These are phyloP conservation scores for Penicillium sp. DNA, from an alignment of 2,329 filamentous ascomycete species.

Conservation along the genomic window DNA sequence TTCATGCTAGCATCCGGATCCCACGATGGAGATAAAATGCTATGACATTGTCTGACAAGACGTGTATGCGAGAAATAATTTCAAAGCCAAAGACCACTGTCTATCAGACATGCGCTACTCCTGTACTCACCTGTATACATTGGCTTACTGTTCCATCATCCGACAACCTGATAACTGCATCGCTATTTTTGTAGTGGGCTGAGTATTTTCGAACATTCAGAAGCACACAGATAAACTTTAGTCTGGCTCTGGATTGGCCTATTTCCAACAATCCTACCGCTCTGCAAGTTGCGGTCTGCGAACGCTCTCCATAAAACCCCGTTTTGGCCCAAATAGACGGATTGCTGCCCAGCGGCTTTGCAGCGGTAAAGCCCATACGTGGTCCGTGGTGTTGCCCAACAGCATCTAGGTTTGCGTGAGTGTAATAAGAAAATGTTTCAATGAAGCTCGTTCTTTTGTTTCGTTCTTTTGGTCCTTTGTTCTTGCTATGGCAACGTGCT, in stretches of 20 bases:
- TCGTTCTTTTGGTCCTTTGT: not conserved
- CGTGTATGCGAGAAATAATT: not conserved
- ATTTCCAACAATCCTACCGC: not conserved
- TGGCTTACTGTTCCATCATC: too few species aligned
- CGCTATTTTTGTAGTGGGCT: not conserved
- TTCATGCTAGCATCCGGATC: conserved; percentile 1
- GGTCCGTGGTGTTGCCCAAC: conserved; percentile 32
- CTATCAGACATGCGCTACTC: not conserved
- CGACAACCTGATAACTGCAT: not conserved
- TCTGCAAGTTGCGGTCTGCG: conserved; percentile 31
- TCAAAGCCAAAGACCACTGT: not conserved
- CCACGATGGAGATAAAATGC: not conserved
- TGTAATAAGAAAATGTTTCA: conserved; percentile 10
- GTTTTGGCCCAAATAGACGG: conserved; percentile 24
- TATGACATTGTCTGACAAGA: not conserved
- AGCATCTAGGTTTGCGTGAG: conserved; percentile 15
- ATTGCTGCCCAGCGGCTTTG: conserved; percentile 38
- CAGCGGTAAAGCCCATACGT: conserved; percentile 37
- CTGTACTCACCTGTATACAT: not conserved
- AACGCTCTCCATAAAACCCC: conserved; percentile 13
- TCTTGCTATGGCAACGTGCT: conserved; percentile 28
- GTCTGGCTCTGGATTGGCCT: not conserved
- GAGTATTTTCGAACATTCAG: not conserved
- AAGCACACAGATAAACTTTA: conserved; percentile 1
- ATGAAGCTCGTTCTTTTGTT: conserved; percentile 7